A percentile compares a stretch with the other conserved stretches of the same genome.
phyloP scores from a whole-genome alignment of 2,329 filamentous ascomycete species.

The Fusarium sp. region DNA sequence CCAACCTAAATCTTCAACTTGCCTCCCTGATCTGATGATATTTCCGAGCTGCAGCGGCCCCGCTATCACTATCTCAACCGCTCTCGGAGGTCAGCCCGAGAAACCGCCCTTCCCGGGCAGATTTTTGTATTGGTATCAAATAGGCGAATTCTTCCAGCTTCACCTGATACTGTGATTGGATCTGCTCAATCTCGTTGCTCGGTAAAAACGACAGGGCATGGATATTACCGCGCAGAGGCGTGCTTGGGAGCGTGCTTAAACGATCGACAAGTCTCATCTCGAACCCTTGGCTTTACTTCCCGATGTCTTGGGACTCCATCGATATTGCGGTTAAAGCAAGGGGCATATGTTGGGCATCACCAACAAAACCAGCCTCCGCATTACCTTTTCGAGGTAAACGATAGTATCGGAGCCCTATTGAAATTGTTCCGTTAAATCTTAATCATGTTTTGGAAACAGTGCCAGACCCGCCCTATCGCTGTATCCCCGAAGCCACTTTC shows the following conservation, averaged over 20 bases:
- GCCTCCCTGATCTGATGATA: constrained; percentile 27
- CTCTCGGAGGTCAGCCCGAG: constrained; percentile 31
- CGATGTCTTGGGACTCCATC: constrained; percentile 20
- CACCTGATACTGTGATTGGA: constrained; percentile 32
- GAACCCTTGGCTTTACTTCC: constrained; percentile 19
- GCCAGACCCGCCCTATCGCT: constrained; percentile 23
- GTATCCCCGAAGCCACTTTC: constrained; percentile 11
- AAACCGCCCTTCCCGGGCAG: constrained; percentile 13
- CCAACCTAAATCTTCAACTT: constrained; percentile 8
- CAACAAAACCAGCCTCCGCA: background rate
- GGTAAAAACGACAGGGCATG: constrained; percentile 8
- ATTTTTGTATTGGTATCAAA: constrained; percentile 20
- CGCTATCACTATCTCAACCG: constrained; percentile 9
- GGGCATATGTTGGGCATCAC: constrained; percentile 2
- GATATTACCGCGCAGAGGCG: constrained; percentile 1
- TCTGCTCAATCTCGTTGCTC: constrained; percentile 23
- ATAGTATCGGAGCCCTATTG: background rate
- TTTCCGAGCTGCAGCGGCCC: constrained; percentile 26
- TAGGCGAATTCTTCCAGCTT: constrained; percentile 28
- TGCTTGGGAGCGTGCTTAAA: constrained; percentile 2
- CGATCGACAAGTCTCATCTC: constrained; percentile 28
- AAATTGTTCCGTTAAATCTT: background rate
- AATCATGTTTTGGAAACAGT: background rate
- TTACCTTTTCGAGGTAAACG: background rate
- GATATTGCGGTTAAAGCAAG: constrained; percentile 1